Evolutionary conservation across 2,329 filamentous ascomycete genomes (phyloP), one percentile per base, ranked within the genome.

Genomic region (Neofusicoccum kwambonambiense): DNA sequence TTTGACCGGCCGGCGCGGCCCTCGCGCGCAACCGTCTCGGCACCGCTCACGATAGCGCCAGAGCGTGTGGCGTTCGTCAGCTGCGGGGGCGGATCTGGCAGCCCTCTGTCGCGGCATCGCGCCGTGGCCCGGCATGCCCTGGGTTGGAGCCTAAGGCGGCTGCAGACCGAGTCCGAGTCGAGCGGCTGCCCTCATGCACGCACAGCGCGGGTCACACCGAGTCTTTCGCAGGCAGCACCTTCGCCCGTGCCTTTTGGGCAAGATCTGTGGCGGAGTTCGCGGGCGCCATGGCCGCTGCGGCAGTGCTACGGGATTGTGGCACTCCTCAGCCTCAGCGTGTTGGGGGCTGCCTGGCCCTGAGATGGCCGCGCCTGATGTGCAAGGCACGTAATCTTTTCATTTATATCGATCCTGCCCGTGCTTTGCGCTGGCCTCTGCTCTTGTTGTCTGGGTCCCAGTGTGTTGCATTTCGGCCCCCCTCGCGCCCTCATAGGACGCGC

Each of bases 291-390:
- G 22, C 22, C 22, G 22, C 57, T 42, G 39, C 54, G 54, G 54
- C 54, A 58, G 54, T 58, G 54, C 54, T 27, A 27, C 39, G 17
- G 22, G 31, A 58, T 58, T 58, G 54, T 61, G 42, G 57, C 44
- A 61, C 42, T 47, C 45, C 57, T 61, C 57, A 61, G 57, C 57
- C 57, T 50, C 44, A 37, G 27, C 31, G 9, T 19, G 42, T 61
- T 47, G 44, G 57, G 57, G 44, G 42, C 57, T 61, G 57, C 45
- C 57, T 41, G 42, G 57, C 57, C 27, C 37, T 19, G 19, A 39
- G 9, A n/a, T 13, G 8, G 19, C 51, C 51, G 51, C 51, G 52
- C 52, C 52, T 57, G 52, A 57, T n/a, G 37, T 3, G 54, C 54
- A 27, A 44, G 54, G 54, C 54, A 58, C 22, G 22, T 31, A 44